phyloP scores from a whole-genome alignment of 2,329 filamentous ascomycete species.

The Zasmidium cellare region DNA sequence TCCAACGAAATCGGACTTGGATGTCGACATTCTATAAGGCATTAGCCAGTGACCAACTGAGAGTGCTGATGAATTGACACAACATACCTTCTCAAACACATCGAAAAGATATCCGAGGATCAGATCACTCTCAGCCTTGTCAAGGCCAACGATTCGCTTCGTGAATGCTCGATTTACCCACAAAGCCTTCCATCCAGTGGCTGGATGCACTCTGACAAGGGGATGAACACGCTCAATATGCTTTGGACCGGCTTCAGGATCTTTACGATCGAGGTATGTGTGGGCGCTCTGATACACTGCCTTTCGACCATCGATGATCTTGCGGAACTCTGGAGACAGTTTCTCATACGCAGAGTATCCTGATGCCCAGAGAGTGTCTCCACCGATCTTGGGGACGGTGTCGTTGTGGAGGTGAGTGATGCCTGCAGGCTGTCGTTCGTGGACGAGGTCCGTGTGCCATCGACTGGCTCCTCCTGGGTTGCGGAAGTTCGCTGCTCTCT shows the following conservation, averaged over 20 bases:
- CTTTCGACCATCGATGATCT: conserved; percentile 55
- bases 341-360: conserved; percentile 74
- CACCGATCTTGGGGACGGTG: conserved; percentile 63
- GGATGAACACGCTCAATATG: conserved; percentile 3
- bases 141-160: conserved; percentile 6
- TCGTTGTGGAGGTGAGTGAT: conserved; percentile 35
- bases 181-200: conserved; percentile 6
- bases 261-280: conserved; percentile 8
- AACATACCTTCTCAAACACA: no score
- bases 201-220: conserved; percentile 7
- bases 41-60: no score
- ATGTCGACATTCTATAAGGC: conserved; percentile 61
- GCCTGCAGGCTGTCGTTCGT: conserved; percentile 69
- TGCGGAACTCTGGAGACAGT: conserved; percentile 66
- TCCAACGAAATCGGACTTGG: conserved; percentile 72
- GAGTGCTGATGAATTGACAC: no score
- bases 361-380: conserved; percentile 72
- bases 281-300: conserved; percentile 4
- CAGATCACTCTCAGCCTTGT: conserved; percentile 3
- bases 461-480: conserved; percentile 58
- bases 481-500: conserved; percentile 62
- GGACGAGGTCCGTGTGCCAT: conserved; percentile 71
- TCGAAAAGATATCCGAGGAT: no score
- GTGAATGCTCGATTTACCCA: conserved; percentile 10
- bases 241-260: background rate